These are phyloP conservation scores for Trypanosoma melophagium DNA, from an alignment of 208 protist genomes.

Conservation along the genomic window DNA sequence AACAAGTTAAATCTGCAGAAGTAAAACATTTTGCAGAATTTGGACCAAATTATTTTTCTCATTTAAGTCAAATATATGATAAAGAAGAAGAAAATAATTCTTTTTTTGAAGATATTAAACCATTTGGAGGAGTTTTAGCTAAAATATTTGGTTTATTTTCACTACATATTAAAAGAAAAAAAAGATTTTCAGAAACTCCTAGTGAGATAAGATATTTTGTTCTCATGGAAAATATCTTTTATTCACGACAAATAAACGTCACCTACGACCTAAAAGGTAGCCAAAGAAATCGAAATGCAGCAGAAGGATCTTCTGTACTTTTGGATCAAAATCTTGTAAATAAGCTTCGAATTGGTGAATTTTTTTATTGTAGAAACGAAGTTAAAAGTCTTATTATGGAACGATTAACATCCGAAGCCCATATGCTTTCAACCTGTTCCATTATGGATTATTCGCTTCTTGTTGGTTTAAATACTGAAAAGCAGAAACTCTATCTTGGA, in stretches of 20 bases:
- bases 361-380: conserved; percentile 62
- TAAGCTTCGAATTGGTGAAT: conserved; percentile 42
- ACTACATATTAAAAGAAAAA: conserved; percentile 19
- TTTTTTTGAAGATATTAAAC: background rate
- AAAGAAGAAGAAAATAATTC: background rate
- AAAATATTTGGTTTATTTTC: conserved; percentile 47
- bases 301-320: conserved; percentile 49
- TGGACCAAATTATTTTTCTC: conserved; percentile 53
- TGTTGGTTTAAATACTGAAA: conserved; percentile 31
- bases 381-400: conserved; percentile 56
- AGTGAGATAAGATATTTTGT: conserved; percentile 59
- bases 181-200: conserved; percentile 16
- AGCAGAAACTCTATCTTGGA: conserved; percentile 34
- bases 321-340: conserved; percentile 74
- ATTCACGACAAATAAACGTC: conserved; percentile 17
- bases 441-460: conserved; percentile 88
- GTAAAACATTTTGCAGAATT: conserved; percentile 61
- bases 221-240: conserved; percentile 66
- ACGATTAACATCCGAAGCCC: conserved; percentile 50
- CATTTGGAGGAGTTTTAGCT: conserved; percentile 18
- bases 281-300: conserved; percentile 72
- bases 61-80: conserved; percentile 38
- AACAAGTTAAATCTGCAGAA: conserved; percentile 72
- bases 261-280: conserved; percentile 85
- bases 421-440: conserved; percentile 43